Conservation (phyloP, 2,329 filamentous ascomycete species). For the Sphaerulina musiva region DNA sequence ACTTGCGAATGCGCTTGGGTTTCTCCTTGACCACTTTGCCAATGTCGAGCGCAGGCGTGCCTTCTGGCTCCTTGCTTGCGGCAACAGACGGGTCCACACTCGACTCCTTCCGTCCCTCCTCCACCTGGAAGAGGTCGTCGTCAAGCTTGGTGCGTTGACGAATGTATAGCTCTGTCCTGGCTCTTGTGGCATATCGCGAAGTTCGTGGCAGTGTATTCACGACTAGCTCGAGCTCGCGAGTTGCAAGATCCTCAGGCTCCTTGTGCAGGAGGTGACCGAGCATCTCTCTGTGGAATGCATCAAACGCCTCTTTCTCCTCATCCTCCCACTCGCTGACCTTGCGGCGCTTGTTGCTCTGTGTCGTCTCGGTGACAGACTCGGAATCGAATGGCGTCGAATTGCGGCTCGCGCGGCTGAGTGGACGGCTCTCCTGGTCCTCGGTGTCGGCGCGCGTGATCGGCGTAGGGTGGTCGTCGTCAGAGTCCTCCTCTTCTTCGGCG, state of each 20-base stretch:
- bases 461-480: conserved; percentile 65
- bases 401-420: conserved; percentile 62
- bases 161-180: conserved; percentile 60
- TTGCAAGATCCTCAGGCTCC: conserved; percentile 64
- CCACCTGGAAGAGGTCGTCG: conserved; percentile 68
- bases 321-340: conserved; percentile 44
- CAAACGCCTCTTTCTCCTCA: conserved; percentile 45
- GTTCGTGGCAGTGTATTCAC: conserved; percentile 49
- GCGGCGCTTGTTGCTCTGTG: conserved; percentile 42
- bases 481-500: conserved; percentile 72
- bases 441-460: conserved; percentile 63
- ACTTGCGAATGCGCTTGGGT: conserved; percentile 58
- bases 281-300: conserved; percentile 41
- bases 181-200: conserved; percentile 67
- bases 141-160: conserved; percentile 80
- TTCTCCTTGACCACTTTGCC: conserved; percentile 39
- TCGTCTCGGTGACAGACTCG: conserved; percentile 39
- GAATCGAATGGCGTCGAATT: conserved; percentile 49
- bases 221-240: conserved; percentile 54
- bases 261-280: conserved; percentile 47
- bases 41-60: conserved; percentile 24
- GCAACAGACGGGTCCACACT: conserved; percentile 21
- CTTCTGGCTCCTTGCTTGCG: conserved; percentile 17
- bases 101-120: conserved; percentile 46
- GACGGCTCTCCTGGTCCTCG: conserved; percentile 77